Percentiles rank a stretch among this genome's conserved stretches.
Conservation (phyloP, 2,329 filamentous ascomycete species). For the Aspergillus fumigatus region DNA sequence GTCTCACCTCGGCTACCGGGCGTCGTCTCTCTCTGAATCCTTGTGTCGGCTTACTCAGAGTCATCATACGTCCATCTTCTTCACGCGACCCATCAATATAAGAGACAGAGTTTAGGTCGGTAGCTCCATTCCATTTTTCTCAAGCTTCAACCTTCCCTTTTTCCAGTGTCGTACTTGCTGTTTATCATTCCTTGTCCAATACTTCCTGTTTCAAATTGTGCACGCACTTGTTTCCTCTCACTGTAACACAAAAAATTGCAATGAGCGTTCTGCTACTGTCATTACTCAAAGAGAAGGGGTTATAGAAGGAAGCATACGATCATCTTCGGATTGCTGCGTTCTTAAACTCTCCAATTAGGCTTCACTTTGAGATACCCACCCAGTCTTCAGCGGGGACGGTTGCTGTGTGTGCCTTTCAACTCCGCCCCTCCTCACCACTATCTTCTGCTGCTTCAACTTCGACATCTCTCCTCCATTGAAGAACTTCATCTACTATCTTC, state of each 20-base stretch:
- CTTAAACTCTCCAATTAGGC: conserved; percentile 22
- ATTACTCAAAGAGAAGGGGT: background rate
- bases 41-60: background rate
- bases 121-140: conserved; percentile 3
- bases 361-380: conserved; percentile 19
- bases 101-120: background rate
- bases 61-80: conserved; percentile 2
- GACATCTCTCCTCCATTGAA: background rate
- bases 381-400: conserved; percentile 16
- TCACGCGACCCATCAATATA: conserved; percentile 9
- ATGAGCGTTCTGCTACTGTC: background rate
- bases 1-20: background rate
- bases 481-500: background rate
- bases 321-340: conserved; percentile 12
- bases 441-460: background rate
- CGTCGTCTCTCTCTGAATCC: background rate
- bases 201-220: background rate
- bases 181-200: background rate
- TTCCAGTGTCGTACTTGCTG: background rate
- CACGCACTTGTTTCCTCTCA: background rate
- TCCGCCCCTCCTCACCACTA: conserved; percentile 8
- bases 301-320: conserved; percentile 5
- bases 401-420: background rate
- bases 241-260: background rate
- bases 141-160: background rate